Evolutionary conservation across 768 basidiomycete species (phyloP), one percentile per base, ranked within the genome.

Genomic region (Leccinum subgranulosum): DNA sequence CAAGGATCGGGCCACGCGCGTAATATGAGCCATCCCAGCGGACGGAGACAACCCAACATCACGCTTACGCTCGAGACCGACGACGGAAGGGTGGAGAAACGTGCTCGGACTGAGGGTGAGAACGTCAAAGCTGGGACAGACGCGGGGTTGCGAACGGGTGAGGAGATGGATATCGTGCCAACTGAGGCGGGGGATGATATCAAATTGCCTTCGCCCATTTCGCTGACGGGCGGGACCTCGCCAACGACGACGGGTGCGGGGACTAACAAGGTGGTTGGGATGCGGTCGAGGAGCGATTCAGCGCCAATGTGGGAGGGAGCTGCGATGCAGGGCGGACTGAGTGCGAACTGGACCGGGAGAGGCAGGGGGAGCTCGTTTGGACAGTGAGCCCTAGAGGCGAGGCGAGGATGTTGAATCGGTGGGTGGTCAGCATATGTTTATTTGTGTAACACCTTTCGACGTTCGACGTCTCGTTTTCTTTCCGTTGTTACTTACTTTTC

Each of bases 41-140:
- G 71, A 56, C 62, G 60, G 55, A 64, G 49, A 60, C 69, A 65
- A 33, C 73, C 59, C n/a, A 74, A 60, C 52, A 77, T 61, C 43
- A 67, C 47, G 29, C 67, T 75, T 23, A 67, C 73, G 21, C 49
- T 64, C 48, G 64, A 75, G 6, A 61, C 58, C 28, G 53, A 70
- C 34, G 58, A 67, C 5, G 56, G 65, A 19, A 58, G 62, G 36
- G 57, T 64, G 21, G 61, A 69, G 28, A 73, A 73, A 51, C 66
- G 69, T 10, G 66, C 65, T 19, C 58, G 64, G 6, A 62, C 66
- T 3, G 66, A 63, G 6, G 62, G 43, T 14, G 61, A 57, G 27
- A 57, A 51, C 10, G 27, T 25, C 15, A 39, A 60, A 31, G 45
- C 60, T 19, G 39, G 36, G 31, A 34, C 45, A 17, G 65, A 55